Percentiles rank a stretch among this genome's conserved stretches.
Evolutionary conservation across 345 rosid genomes (phyloP).

Genomic region (Rhizophora mangle): DNA sequence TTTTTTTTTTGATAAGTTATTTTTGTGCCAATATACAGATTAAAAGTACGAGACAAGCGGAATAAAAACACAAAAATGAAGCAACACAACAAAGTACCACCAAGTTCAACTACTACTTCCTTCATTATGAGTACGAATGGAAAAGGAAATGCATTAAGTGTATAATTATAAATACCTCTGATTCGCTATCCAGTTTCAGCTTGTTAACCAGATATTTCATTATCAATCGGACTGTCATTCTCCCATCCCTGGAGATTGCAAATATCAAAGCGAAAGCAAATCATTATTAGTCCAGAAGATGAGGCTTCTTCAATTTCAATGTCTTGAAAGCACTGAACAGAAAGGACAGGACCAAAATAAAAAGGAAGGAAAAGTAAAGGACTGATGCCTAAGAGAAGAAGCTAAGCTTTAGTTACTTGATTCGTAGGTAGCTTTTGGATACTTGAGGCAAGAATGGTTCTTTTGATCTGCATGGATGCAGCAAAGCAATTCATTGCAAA

Average conservation of each 20-base stretch:
- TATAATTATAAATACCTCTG: slow-evolving; percentile 65
- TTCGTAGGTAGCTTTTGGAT: slow-evolving; percentile 90
- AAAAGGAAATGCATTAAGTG: background rate
- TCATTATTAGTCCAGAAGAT: background rate
- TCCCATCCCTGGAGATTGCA: slow-evolving; percentile 60
- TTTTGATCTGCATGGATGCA: slow-evolving; percentile 55
- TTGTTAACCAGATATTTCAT: slow-evolving; percentile 88
- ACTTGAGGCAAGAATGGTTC: slow-evolving; percentile 93
- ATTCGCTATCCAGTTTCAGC: slow-evolving; percentile 80
- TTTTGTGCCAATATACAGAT: background rate
- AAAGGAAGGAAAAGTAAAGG: background rate
- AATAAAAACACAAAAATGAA: slow-evolving; percentile 12
- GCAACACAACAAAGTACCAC: background rate
- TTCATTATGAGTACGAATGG: background rate
- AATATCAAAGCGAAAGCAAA: slow-evolving; percentile 2
- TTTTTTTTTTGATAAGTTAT: background rate
- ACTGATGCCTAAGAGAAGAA: background rate
- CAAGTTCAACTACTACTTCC: background rate
- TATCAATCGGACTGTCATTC: slow-evolving; percentile 84
- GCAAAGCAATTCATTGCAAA: background rate
- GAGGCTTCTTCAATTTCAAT: background rate
- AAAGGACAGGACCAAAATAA: background rate
- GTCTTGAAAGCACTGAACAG: background rate
- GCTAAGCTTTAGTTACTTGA: slow-evolving; percentile 55
- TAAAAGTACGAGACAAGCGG: slow-evolving; percentile 1